phyloP scores from a whole-genome alignment of 2,329 filamentous ascomycete genomes.

The Epicoccum sorghinum region DNA sequence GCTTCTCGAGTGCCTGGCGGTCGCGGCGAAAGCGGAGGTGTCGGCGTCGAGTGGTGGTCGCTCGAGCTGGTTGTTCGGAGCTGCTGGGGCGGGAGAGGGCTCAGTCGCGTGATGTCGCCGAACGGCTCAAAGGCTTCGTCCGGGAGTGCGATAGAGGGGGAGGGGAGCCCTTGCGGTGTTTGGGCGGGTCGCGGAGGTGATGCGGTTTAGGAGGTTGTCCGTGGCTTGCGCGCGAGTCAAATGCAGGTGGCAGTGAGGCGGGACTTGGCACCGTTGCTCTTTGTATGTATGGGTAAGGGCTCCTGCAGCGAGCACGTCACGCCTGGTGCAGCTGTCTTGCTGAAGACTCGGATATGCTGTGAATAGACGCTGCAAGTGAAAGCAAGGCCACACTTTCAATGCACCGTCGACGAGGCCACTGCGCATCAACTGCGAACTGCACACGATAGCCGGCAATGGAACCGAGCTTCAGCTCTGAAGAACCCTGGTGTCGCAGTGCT shows the following conservation, averaged over 20 bases:
- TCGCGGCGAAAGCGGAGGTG: conserved; percentile 43
- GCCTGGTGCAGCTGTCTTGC: background rate
- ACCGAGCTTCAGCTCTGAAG: conserved; percentile 2
- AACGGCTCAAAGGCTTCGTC: conserved; percentile 31
- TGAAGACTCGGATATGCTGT: background rate
- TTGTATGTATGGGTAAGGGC: background rate
- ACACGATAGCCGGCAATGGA: conserved; percentile 5
- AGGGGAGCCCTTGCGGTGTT: conserved; percentile 35
- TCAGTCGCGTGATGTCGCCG: conserved; percentile 31
- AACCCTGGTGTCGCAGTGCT: conserved; percentile 2
- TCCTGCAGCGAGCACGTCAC: background rate
- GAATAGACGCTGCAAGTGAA: background rate
- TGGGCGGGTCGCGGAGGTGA: conserved; percentile 40
- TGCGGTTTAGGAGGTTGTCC: conserved; percentile 32
- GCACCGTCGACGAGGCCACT: background rate
- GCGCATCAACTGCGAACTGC: background rate
- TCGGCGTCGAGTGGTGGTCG: conserved; percentile 32
- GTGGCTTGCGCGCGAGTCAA: conserved; percentile 21
- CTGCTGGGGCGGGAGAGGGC: conserved; percentile 11
- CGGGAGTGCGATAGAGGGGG: conserved; percentile 30
- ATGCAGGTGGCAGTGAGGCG: conserved; percentile 21
- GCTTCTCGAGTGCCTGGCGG: conserved; percentile 35
- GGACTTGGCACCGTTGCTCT: conserved; percentile 25
- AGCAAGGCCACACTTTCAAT: background rate
- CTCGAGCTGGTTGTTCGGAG: conserved; percentile 16